phyloP scores from a whole-genome alignment of 768 basidiomycete species.

The Leucocoprinus birnbaumii region DNA sequence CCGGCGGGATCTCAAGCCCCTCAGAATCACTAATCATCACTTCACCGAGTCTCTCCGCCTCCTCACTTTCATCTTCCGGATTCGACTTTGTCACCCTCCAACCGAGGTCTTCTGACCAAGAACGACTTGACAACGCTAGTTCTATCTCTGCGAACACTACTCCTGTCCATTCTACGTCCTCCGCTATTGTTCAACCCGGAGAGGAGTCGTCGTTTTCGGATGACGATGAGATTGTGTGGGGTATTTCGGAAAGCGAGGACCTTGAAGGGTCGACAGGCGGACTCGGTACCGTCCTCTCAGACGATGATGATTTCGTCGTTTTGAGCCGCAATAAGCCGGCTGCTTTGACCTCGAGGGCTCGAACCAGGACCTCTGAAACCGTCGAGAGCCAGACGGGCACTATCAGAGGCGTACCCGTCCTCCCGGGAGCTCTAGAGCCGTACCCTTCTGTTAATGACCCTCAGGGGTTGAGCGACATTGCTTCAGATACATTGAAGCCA shows the following conservation, averaged over 20 bases:
- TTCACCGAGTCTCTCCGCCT: constrained; percentile 21
- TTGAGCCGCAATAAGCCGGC: constrained; percentile 28
- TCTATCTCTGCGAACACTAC: not conserved
- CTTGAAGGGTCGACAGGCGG: constrained; percentile 15
- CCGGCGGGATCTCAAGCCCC: constrained; percentile 5
- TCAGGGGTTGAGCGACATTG: not conserved
- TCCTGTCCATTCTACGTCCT: not conserved
- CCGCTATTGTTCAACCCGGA: not conserved
- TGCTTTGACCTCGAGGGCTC: not conserved
- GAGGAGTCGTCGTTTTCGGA: constrained; percentile 30
- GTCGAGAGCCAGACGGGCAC: not conserved
- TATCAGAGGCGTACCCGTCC: not conserved
- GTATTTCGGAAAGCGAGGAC: constrained; percentile 31
- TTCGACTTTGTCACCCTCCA: constrained; percentile 23
- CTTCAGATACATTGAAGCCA: not conserved
- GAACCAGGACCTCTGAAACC: not conserved
- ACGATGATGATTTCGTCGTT: constrained; percentile 53
- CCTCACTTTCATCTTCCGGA: constrained; percentile 28
- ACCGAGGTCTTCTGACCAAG: not conserved
- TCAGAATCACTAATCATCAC: constrained; percentile 14
- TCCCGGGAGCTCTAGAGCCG: not conserved
- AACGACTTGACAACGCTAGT: not conserved
- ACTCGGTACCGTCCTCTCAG: constrained; percentile 25
- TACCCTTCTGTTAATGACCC: too few species aligned
- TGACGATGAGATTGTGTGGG: constrained; percentile 54